Percentiles rank a stretch among this genome's conserved stretches.
Conservation (phyloP, 2,329 filamentous ascomycete species). For the Dactylellina cionopaga region DNA sequence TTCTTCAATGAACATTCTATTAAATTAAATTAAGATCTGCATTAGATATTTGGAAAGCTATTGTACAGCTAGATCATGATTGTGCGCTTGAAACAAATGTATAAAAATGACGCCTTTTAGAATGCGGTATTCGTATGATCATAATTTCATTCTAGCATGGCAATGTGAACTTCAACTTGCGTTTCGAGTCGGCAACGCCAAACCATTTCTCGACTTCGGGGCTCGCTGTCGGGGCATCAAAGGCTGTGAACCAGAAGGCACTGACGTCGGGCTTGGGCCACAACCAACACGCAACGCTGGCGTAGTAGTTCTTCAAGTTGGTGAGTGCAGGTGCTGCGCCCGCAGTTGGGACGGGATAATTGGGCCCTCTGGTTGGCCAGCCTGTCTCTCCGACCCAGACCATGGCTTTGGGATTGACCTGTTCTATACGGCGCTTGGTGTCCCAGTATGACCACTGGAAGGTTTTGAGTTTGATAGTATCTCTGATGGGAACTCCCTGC, state of each 20-base stretch:
- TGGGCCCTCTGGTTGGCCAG: slow-evolving; percentile 72
- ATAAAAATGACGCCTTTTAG: too few relatives aligned
- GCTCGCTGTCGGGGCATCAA: slow-evolving; percentile 25
- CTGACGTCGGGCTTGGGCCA: slow-evolving; percentile 33
- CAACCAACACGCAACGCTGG: slow-evolving; percentile 68
- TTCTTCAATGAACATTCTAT: too few relatives aligned
- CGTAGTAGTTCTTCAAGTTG: slow-evolving; percentile 72
- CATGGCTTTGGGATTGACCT: slow-evolving; percentile 68
- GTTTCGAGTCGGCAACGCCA: slow-evolving; percentile 18
- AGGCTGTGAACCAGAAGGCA: slow-evolving; percentile 56
- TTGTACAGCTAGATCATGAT: too few relatives aligned
- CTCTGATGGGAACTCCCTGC: slow-evolving; percentile 63
- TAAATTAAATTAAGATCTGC: too few relatives aligned
- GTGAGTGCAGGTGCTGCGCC: slow-evolving; percentile 69
- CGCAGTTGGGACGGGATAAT: too few relatives aligned
- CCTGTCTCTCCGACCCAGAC: slow-evolving; percentile 76
- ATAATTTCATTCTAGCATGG: too few relatives aligned
- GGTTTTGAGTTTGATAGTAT: slow-evolving; percentile 66
- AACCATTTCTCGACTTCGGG: slow-evolving; percentile 32
- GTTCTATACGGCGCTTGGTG: slow-evolving; percentile 68
- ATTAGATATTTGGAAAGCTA: too few relatives aligned
- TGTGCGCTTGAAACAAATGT: too few relatives aligned
- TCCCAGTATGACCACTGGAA: slow-evolving; percentile 30
- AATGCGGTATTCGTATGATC: too few relatives aligned
- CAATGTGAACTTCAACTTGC: slow-evolving; percentile 37